Conservation (phyloP, 139 green algal genomes). For the Klebsormidium nitens region DNA sequence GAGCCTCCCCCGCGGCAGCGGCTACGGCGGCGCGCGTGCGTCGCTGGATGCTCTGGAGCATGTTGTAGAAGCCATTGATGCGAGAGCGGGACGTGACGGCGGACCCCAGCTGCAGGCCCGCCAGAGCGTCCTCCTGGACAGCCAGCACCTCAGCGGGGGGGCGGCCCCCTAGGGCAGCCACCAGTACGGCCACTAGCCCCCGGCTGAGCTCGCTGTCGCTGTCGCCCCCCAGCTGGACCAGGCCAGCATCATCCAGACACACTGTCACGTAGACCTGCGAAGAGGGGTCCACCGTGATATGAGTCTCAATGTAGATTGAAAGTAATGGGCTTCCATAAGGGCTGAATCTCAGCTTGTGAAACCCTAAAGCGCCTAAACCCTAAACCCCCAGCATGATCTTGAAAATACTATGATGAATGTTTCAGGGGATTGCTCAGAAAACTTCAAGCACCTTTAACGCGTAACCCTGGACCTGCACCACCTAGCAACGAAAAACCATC, state of each 20-base stretch:
- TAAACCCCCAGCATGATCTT: too few relatives aligned
- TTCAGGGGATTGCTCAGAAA: too few relatives aligned
- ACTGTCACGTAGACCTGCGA: slow-evolving; percentile 81
- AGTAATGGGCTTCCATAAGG: too few relatives aligned
- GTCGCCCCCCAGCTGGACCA: slow-evolving; percentile 54
- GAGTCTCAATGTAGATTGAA: too few relatives aligned
- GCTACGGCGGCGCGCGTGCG: background rate
- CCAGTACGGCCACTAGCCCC: slow-evolving; percentile 68
- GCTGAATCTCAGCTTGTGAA: too few relatives aligned
- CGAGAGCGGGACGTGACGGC: slow-evolving; percentile 58
- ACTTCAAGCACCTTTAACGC: too few relatives aligned
- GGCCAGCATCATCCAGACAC: slow-evolving; percentile 41
- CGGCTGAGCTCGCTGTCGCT: slow-evolving; percentile 70
- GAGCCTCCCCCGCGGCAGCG: background rate
- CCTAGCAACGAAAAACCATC: too few relatives aligned
- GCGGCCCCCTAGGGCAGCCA: slow-evolving; percentile 45
- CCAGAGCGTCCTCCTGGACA: slow-evolving; percentile 15
- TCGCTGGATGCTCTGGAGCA: slow-evolving; percentile 59
- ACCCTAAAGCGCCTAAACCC: too few relatives aligned
- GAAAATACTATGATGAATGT: too few relatives aligned
- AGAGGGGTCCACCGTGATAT: too few relatives aligned
- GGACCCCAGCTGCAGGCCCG: background rate
- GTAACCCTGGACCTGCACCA: too few relatives aligned
- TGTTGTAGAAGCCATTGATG: slow-evolving; percentile 71
- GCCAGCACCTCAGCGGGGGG: slow-evolving; percentile 57